Base-by-base conservation (phyloP, 345 rosid genomes). In the Euphorbia tirucalli region DNA sequence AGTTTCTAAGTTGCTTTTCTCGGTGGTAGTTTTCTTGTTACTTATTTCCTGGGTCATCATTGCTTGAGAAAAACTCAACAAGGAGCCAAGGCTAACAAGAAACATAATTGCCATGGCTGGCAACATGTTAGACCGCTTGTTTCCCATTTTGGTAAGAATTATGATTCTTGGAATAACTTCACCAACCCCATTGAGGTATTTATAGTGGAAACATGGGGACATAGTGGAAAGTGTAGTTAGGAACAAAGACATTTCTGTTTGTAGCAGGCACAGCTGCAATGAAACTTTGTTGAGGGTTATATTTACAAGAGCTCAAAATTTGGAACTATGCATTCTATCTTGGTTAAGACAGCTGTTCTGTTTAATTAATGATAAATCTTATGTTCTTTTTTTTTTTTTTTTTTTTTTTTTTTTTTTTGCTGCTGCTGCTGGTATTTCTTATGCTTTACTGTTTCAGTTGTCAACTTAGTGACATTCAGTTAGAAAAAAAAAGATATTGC, bases 1-100 rank as follows among this genome's bases (percentile, higher is more conserved):
- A 8, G 82, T 81, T 61, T 72, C 24, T 3, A 71, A 46, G 63
- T 48, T 19, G 57, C 58, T 14, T 28, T 59, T n/a, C 22, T 54
- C 25, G 3, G 31, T 11, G 32, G 9, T 25, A 27, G 30, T 27
- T 15, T 44, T 65, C 54, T 43, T 24, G 21, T n/a, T 43, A 6
- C 1, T 35, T 65, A 3, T 39, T 46, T 24, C 37, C 28, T 46
- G 16, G 10, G 76, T 41, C 9, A 49, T 21, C 63, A 41, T 61
- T 16, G 78, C 70, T 30, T 71, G 77, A 58, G 68, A 55, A 60
- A 61, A 62, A 56, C 69, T 59, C 22, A 78, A 58, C 62, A 64
- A 48, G 68, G 61, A 78, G 35, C 71, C 54, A 44, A 78, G 59
- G 44, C 44, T 19, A 48, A 76, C 24, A 9, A 78, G 55, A 46